Evolutionary conservation across 768 basidiomycete species (phyloP).

Genomic region (Suillus alpinus): DNA sequence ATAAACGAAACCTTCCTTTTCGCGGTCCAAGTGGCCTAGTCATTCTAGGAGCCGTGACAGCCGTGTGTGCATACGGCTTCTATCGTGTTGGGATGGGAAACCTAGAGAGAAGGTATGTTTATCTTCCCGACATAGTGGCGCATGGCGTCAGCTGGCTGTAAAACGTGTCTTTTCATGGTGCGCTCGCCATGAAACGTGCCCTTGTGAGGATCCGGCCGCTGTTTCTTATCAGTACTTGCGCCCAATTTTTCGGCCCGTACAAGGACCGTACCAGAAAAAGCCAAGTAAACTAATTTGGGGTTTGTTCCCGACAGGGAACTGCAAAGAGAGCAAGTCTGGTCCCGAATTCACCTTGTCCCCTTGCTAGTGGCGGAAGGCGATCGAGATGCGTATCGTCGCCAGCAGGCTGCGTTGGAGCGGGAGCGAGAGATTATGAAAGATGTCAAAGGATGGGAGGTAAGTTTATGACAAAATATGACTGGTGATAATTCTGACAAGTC

Average conservation of each 20-base stretch:
- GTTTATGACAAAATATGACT: conserved; percentile 31
- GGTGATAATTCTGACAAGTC: conserved; percentile 18
- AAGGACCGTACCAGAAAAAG: conserved; percentile 41
- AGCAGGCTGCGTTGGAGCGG: conserved; percentile 70
- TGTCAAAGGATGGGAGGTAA: conserved; percentile 90
- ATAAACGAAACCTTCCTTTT: conserved; percentile 93
- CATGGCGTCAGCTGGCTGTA: conserved; percentile 54
- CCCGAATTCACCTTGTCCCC: conserved; percentile 91
- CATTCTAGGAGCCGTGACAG: conserved; percentile 83
- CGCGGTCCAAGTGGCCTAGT: conserved; percentile 82
- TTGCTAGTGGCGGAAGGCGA: conserved; percentile 91
- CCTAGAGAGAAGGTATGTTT: conserved; percentile 84
- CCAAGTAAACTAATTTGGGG: conserved; percentile 43
- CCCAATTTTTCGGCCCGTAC: conserved; percentile 38
- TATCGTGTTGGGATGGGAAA: conserved; percentile 90
- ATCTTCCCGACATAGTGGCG: conserved; percentile 16
- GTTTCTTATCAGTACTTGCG: conserved; percentile 43
- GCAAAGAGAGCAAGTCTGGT: conserved; percentile 90
- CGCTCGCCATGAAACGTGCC: conserved; percentile 74
- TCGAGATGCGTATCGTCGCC: conserved; percentile 80
- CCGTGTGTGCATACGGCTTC: conserved; percentile 87
- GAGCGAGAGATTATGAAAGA: conserved; percentile 95
- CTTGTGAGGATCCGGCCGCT: conserved; percentile 41
- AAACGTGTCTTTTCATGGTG: conserved; percentile 58
- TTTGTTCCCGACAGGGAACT: conserved; percentile 71